Conservation (phyloP, 2,329 filamentous ascomycete species). For the Trichoderma atrobrunneum region DNA sequence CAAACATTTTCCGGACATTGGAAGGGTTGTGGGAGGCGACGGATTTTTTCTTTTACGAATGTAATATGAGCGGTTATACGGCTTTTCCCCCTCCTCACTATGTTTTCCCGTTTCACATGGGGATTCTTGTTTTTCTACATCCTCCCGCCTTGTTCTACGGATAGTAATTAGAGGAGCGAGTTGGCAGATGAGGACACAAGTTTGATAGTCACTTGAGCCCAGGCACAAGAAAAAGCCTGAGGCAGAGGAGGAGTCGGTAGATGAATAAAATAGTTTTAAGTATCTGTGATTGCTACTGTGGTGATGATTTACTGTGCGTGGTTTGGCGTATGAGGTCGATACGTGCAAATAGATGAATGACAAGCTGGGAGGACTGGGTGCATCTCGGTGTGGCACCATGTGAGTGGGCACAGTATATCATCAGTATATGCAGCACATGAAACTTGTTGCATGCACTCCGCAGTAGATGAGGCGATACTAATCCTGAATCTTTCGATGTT, state of each 20-base stretch:
- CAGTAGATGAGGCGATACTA: neutral
- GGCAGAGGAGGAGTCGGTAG: neutral
- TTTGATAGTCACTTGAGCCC: neutral
- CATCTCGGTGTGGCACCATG: neutral
- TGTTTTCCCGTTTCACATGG: neutral
- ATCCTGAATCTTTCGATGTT: neutral
- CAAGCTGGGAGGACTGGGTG: neutral
- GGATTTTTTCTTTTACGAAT: neutral
- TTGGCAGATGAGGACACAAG: neutral
- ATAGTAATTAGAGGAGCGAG: constrained; percentile 8
- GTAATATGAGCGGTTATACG: constrained; percentile 16
- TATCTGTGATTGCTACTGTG: neutral
- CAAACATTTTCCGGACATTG: neutral
- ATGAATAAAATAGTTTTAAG: neutral
- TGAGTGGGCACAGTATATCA: neutral
- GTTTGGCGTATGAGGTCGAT: neutral
- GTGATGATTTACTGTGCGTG: neutral
- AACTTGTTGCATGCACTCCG: neutral
- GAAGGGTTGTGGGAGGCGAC: neutral
- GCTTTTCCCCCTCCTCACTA: constrained; percentile 1
- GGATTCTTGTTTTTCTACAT: neutral
- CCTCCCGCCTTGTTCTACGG: neutral
- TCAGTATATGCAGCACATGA: neutral
- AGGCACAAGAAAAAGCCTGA: neutral
- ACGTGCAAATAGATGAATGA: neutral